Conservation (phyloP, 345 rosid genomes). For the Dipteronia dyeriana region DNA sequence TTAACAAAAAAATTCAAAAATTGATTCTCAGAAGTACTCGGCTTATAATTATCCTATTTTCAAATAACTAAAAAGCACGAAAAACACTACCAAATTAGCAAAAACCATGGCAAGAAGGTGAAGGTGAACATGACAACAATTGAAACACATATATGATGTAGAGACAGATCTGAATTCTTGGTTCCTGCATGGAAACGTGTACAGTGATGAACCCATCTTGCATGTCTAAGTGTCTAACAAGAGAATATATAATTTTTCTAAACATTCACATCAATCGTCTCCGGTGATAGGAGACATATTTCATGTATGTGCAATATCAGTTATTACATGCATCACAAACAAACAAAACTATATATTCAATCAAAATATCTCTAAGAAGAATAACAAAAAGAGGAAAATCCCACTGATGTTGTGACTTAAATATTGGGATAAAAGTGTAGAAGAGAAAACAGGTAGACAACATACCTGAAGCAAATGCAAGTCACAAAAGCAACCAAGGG, state of each 20-base stretch:
- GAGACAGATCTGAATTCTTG: conserved; percentile 4
- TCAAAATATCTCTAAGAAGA: neutral
- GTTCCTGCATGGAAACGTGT: conserved; percentile 3
- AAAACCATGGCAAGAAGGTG: neutral
- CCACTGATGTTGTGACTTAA: neutral
- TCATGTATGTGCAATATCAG: conserved; percentile 9
- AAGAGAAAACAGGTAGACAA: neutral
- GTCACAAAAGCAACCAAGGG: neutral
- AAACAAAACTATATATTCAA: neutral
- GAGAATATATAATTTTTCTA: neutral
- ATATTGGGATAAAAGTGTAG: neutral
- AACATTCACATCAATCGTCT: neutral
- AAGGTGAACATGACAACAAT: neutral
- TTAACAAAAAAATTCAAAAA: neutral
- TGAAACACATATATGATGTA: neutral
- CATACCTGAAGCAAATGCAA: neutral
- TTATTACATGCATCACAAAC: neutral
- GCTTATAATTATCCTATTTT: neutral
- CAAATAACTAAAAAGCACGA: conserved; percentile 6
- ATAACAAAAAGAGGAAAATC: neutral
- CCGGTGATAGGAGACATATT: neutral
- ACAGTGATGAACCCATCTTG: neutral
- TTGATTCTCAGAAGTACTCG: too few species aligned
- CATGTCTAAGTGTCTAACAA: conserved; percentile 7
- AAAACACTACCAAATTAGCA: neutral